Evolutionary conservation across 805 yeast species (phyloP), one percentile per base, ranked within the genome.

Genomic region (Wickerhamomyces kurtzmanii): DNA sequence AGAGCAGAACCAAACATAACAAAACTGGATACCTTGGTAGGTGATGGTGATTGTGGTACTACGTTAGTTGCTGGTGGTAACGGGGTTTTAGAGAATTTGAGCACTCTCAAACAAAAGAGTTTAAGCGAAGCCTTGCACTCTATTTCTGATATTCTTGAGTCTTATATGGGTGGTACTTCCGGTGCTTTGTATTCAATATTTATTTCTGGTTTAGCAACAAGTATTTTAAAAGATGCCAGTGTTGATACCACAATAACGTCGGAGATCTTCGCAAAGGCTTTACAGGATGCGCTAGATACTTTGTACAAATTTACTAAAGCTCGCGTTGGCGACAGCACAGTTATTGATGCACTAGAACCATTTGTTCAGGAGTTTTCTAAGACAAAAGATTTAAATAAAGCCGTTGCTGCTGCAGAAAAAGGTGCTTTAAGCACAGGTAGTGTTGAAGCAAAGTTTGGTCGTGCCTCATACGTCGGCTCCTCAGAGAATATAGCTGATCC

Each of bases 1-100:
- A 58, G 65, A 16, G 68, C 68, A n/a, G 96, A 87, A 52, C 91
- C 94, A 3, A 69, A 72, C 42, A 79, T 87, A 45, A 87, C 96
- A 1, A 67, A 72, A 31, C 75, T 81, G 40, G 97, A 87, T 45
- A 80, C 93, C 2, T 65, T 75, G 39, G 96, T 89, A 2, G 97
- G 97, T 32, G 97, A 87, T 51, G 97, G 97, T 42, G 97, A 87
- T 50, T 87, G 96, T 56, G 97, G 97, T 22, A 91, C 84, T 43
- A 87, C 96, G 1, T 58, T 87, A 35, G 83, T 75, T 10, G 67
- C 72, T 15, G 97, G 96, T 22, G 91, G 86, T 17, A 65, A 75
- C 31, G 86, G 82, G 1, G 68, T 87, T 23, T 52, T 73, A 24
- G 57, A 64, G 8, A 71, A 73, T 13, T 55, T 84, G 26, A 57